Evolutionary conservation across 306 rosid species (phyloP), one percentile per base, ranked within the genome.

Genomic region (Quercus agrifolia): DNA sequence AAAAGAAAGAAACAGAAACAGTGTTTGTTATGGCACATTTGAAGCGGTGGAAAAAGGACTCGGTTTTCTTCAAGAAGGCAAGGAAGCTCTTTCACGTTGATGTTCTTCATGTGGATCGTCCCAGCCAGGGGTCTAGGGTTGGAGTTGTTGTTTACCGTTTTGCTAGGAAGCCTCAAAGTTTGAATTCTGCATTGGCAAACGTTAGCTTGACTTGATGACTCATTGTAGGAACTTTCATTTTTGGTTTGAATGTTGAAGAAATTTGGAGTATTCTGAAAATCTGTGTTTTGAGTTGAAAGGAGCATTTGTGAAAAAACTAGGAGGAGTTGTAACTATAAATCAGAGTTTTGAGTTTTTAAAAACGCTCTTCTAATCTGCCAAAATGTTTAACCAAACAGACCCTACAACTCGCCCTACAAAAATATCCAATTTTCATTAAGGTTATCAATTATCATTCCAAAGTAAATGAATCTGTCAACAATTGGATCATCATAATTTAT

Each of bases 21-120:
- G 81, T 77, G 79, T 91, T 95, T 33, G 80, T 95, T 71, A 95
- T 95, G 99, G 96, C 98, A 4, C 98, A 95, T 77, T 33, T 92
- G 82, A 89, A 79, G 83, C 80, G 99, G 88, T 92, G 99, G 99
- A 95, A 91, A 56, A 95, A 92, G 81, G 99, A 95, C 1, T 91
- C 96, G 1, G 70, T 38, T 1, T 95, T 95, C 77, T 95, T 95
- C 83, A 92, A 85, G 92, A 95, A 86, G 64, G 98, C 97, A 0
- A 92, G 76, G 88, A 92, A 90, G 87, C 74, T 76, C 30, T 95
- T 95, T 21, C 46, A 19, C 0, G 90, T 92, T 10, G 86, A 95
- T 62, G 89, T 91, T 72, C 76, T 92, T 71, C 88, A 86, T 76
- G 78, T 76, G 30, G 91, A 88, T 70, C 51, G 70, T 20, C 99